These are phyloP conservation scores for Apiotrichum laibachii DNA, from an alignment of 1,284 basidiomycete genomes.

Conservation along the genomic window DNA sequence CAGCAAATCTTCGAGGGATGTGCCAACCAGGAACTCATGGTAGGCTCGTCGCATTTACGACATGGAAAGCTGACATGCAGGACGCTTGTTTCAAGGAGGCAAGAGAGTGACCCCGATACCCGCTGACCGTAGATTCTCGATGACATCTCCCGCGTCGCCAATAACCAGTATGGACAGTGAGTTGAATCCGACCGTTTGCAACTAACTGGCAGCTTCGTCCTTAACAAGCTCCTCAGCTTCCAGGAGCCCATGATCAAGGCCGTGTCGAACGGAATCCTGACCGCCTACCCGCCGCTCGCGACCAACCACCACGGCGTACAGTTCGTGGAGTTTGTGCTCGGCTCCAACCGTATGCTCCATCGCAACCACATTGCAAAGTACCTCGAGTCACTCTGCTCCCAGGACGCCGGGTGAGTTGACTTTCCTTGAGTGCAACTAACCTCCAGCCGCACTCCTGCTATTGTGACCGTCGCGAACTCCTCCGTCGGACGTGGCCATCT, in stretches of 20 bases:
- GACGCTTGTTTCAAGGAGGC: slow-evolving; percentile 43
- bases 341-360: slow-evolving; percentile 25
- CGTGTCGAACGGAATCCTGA: slow-evolving; percentile 35
- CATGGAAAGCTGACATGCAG: slow-evolving; percentile 17
- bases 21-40: slow-evolving; percentile 39
- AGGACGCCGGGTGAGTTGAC: slow-evolving; percentile 43
- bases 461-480: slow-evolving; percentile 44
- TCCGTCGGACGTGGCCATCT: slow-evolving; percentile 46
- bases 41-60: slow-evolving; percentile 6
- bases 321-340: slow-evolving; percentile 41
- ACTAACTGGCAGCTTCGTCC: slow-evolving; percentile 33
- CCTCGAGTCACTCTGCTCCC: slow-evolving; percentile 37
- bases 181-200: background rate
- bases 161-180: slow-evolving; percentile 47
- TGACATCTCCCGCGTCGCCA: slow-evolving; percentile 40
- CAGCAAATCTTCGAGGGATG: slow-evolving; percentile 48
- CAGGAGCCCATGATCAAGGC: slow-evolving; percentile 29
- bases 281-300: slow-evolving; percentile 42
- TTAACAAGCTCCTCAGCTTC: slow-evolving; percentile 41
- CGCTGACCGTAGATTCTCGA: slow-evolving; percentile 31
- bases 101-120: background rate
- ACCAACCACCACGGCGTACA: slow-evolving; percentile 47
- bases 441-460: slow-evolving; percentile 37
- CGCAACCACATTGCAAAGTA: slow-evolving; percentile 36
- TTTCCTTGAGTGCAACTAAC: slow-evolving; percentile 23